Percentiles rank a stretch among this genome's conserved stretches.
Conservation (phyloP, 129 eudicot genomes). For the Flaveria sonorensis region DNA sequence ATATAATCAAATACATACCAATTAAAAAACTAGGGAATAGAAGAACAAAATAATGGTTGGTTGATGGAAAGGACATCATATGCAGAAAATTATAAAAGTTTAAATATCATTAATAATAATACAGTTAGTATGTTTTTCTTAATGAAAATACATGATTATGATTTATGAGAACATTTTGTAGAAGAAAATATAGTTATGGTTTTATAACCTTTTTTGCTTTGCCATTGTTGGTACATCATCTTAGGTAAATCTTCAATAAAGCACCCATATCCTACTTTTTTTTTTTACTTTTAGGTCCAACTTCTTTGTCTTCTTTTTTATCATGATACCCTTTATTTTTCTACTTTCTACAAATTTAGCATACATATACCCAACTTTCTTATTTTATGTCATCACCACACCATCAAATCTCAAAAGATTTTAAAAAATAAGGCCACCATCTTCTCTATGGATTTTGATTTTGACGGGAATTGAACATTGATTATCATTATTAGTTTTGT, state of each 20-base stretch:
- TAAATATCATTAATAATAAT: not conserved
- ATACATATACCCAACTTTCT: constrained; percentile 12
- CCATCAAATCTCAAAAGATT: constrained; percentile 11
- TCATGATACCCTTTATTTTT: constrained; percentile 22
- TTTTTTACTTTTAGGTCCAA: constrained; percentile 31
- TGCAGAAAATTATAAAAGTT: not conserved
- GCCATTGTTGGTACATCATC: constrained; percentile 1
- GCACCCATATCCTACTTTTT: constrained; percentile 24
- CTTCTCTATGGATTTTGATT: not conserved
- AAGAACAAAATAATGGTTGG: not conserved
- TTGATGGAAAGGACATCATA: not conserved
- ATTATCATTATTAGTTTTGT: too few relatives aligned
- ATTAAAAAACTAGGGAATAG: too few relatives aligned
- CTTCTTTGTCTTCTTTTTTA: constrained; percentile 32
- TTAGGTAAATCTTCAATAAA: constrained; percentile 17
- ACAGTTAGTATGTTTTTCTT: not conserved
- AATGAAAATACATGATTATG: not conserved
- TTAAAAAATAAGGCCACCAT: constrained; percentile 12
- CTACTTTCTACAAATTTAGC: constrained; percentile 22
- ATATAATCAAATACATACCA: too few relatives aligned
- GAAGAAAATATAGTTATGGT: not conserved
- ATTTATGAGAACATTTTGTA: not conserved
- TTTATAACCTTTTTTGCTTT: constrained; percentile 3
- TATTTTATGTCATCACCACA: constrained; percentile 32
- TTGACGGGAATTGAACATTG: not conserved